Evolutionary conservation across 2,329 filamentous ascomycete species (phyloP), one percentile per base, ranked within the genome.

Genomic region (Talaromyces rugulosus): DNA sequence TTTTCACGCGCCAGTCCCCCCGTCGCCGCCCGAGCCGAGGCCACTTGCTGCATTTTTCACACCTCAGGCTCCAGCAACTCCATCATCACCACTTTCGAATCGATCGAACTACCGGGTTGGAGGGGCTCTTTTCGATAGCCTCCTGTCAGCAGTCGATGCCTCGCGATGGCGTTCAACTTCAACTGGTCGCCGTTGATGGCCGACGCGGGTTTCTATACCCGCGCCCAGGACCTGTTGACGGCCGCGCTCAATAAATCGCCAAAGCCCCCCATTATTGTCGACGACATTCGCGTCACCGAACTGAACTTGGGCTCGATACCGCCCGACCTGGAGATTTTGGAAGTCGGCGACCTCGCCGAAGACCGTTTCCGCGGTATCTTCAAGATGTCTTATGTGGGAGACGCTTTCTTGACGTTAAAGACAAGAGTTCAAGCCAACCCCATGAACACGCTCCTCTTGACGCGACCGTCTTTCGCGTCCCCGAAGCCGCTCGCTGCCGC

Each of bases 131-230:
- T 31, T 53, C 50, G 30, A 53, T 12, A 31, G 50, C 50, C 50
- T 53, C 50, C 50, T 53, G 14, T 27, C 50, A 31, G 16, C 50
- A 31, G 28, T 53, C 50, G 18, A 53, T 53, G 50, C 28, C 62
- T 64, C 47, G 36, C 51, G 56, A 99, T 99, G 95, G 95, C 95
- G 70, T 99, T 99, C 90, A 98, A 98, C 84, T 99, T 99, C 90
- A 98, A 98, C 91, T 99, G 95, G 95, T 96, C 92, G 85, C 95
- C 95, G 74, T 85, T 99, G 68, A 95, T 96, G 80, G 94, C 94
- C 74, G 95, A 98, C 81, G 94, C 91, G 72, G 86, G 88, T 70
- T 95, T 95, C 78, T 94, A 94, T 79, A 87, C 90, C 75, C 89
- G 92, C 70, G 94, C 95, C 58, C 90, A 93, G 76, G 93, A 98